Evolutionary conservation across 2,329 filamentous ascomycete genomes (phyloP).

Genomic region (Elsinoe batatas): DNA sequence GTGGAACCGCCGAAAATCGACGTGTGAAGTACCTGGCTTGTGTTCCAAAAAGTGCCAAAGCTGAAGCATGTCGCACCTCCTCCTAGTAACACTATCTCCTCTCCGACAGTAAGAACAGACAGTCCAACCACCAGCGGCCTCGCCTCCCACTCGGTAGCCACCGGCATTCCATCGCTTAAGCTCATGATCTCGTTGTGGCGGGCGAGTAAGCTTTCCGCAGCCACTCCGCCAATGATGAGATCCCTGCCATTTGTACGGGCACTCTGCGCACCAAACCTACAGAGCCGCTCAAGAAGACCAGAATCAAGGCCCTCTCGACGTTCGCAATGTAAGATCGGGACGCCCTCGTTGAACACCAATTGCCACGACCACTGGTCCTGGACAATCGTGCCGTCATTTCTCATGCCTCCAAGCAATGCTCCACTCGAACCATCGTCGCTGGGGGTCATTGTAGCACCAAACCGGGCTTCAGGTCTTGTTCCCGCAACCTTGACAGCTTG

Average conservation of each 20-base stretch:
- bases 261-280: slow-evolving; percentile 44
- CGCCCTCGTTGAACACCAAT: slow-evolving; percentile 29
- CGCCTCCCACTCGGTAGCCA: slow-evolving; percentile 1
- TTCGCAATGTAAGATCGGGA: slow-evolving; percentile 14
- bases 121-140: slow-evolving; percentile 65
- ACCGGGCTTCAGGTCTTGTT: slow-evolving; percentile 40
- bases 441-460: slow-evolving; percentile 46
- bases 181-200: slow-evolving; percentile 46
- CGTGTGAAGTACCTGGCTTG: slow-evolving; percentile 34
- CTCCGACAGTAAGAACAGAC: slow-evolving; percentile 41
- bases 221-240: slow-evolving; percentile 45
- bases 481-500: slow-evolving; percentile 16
- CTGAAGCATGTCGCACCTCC: slow-evolving; percentile 85
- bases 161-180: slow-evolving; percentile 17
- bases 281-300: slow-evolving; percentile 20
- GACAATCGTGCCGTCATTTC: slow-evolving; percentile 51
- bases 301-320: not conserved
- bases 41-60: slow-evolving; percentile 79
- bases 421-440: slow-evolving; percentile 36
- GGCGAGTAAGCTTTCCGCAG: slow-evolving; percentile 34
- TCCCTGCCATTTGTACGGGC: slow-evolving; percentile 37
- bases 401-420: slow-evolving; percentile 63
- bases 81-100: slow-evolving; percentile 55
- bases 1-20: no score
- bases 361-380: slow-evolving; percentile 57